These are phyloP conservation scores for Lizanozyma gosingica DNA, from an alignment of 1,139 yeast genomes.

Conservation along the genomic window DNA sequence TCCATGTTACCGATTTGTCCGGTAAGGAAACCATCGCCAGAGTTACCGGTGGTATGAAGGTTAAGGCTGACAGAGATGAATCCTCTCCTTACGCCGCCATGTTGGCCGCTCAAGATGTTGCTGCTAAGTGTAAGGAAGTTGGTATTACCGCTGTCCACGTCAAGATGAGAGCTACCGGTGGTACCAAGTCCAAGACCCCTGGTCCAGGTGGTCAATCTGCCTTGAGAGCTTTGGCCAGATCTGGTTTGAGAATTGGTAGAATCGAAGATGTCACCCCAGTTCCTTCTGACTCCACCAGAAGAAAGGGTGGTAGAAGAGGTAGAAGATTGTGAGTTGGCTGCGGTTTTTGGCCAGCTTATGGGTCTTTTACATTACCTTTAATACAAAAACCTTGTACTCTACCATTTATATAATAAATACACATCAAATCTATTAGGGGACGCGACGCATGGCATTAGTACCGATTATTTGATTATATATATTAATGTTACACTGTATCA, in stretches of 20 bases:
- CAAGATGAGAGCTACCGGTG: slow-evolving; percentile 99
- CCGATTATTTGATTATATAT: not conserved
- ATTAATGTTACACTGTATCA: no score
- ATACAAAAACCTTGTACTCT: not conserved
- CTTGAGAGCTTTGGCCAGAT: slow-evolving; percentile 99
- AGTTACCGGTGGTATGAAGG: slow-evolving; percentile 99
- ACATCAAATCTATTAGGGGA: not conserved
- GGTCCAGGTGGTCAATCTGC: slow-evolving; percentile 99
- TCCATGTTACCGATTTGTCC: slow-evolving; percentile 98
- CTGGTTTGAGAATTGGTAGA: slow-evolving; percentile 99
- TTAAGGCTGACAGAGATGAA: slow-evolving; percentile 99
- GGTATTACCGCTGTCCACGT: slow-evolving; percentile 99
- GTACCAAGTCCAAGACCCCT: slow-evolving; percentile 99
- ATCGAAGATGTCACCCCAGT: slow-evolving; percentile 99
- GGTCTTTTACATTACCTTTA: slow-evolving; percentile 1
- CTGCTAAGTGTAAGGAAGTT: slow-evolving; percentile 97
- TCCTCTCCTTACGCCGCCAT: slow-evolving; percentile 99
- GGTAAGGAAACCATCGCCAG: slow-evolving; percentile 99
- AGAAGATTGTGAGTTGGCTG: slow-evolving; percentile 78
- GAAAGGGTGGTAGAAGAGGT: slow-evolving; percentile 99
- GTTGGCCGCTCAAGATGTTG: slow-evolving; percentile 99
- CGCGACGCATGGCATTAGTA: not conserved
- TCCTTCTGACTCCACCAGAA: slow-evolving; percentile 99
- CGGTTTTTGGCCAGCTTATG: no score
- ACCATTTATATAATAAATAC: not conserved